A percentile compares a stretch with the other conserved stretches of the same genome.
phyloP scores from a whole-genome alignment of 2,329 filamentous ascomycete species.

The Chlorencoelia australis region DNA sequence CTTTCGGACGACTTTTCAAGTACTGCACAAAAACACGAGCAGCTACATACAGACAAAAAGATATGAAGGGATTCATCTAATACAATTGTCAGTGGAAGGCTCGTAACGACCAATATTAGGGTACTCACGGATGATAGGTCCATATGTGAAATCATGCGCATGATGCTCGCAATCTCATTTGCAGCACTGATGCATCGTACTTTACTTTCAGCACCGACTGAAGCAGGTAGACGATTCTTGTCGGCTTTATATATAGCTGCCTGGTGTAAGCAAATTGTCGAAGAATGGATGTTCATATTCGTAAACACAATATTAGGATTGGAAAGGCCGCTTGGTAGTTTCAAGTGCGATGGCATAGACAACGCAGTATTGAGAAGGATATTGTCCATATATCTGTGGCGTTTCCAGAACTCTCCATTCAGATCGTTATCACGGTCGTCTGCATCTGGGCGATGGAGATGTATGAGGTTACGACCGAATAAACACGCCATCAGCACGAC shows the following conservation, averaged over 20 bases:
- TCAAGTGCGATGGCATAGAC: conserved; percentile 68
- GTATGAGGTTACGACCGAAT: conserved; percentile 82
- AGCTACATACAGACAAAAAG: conserved; percentile 93
- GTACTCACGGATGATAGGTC: conserved; percentile 67
- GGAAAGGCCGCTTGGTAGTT: conserved; percentile 63
- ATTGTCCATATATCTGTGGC: conserved; percentile 81
- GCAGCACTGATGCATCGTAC: conserved; percentile 87
- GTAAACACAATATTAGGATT: conserved; percentile 84
- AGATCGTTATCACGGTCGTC: conserved; percentile 79
- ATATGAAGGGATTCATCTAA: conserved; percentile 94
- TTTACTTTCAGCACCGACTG: conserved; percentile 82
- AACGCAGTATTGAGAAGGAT: conserved; percentile 81
- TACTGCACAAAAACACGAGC: conserved; percentile 93
- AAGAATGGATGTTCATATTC: conserved; percentile 96
- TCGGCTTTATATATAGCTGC: conserved; percentile 97
- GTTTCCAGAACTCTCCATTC: conserved; percentile 91
- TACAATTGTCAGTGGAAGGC: conserved; percentile 10
- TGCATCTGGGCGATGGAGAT: conserved; percentile 76
- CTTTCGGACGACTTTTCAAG: conserved; percentile 84
- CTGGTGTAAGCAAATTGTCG: conserved; percentile 94
- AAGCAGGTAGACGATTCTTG: conserved; percentile 67
- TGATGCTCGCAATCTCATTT: conserved; percentile 86
- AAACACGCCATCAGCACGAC: conserved; percentile 79
- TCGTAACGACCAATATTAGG: conserved; percentile 6
- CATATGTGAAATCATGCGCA: conserved; percentile 88